These are phyloP conservation scores for Pseudocercospora musae DNA, from an alignment of 2,329 filamentous ascomycete species.

Conservation along the genomic window DNA sequence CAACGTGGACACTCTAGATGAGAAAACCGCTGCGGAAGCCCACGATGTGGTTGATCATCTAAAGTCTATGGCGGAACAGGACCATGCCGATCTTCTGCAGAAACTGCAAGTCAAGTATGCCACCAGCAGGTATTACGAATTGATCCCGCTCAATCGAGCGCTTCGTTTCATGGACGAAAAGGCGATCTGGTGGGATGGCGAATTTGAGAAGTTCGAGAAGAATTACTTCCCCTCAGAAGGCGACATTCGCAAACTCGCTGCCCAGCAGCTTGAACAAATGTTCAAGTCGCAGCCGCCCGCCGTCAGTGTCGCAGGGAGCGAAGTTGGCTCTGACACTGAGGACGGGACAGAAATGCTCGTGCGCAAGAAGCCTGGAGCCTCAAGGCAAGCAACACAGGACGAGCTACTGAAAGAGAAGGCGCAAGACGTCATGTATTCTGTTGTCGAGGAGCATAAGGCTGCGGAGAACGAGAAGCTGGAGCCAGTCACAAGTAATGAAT, in stretches of 20 bases:
- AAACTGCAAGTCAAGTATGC: constrained; percentile 89
- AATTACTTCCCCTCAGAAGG: constrained; percentile 94
- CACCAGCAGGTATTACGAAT: constrained; percentile 91
- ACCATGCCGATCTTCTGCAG: constrained; percentile 69
- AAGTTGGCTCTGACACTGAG: constrained; percentile 13
- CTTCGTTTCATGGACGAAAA: constrained; percentile 89
- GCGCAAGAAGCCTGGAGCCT: constrained; percentile 29
- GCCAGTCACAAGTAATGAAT: constrained; percentile 17
- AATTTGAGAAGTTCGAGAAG: constrained; percentile 84
- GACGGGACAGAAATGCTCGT: constrained; percentile 46
- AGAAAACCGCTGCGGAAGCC: constrained; percentile 81
- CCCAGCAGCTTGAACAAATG: constrained; percentile 88
- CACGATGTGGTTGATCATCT: constrained; percentile 76
- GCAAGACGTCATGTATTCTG: constrained; percentile 61
- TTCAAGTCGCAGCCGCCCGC: constrained; percentile 81
- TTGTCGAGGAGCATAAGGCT: constrained; percentile 58
- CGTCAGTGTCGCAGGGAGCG: constrained; percentile 24
- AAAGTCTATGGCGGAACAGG: constrained; percentile 75
- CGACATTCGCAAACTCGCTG: constrained; percentile 87
- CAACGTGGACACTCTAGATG: constrained; percentile 83
- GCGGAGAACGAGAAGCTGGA: constrained; percentile 24
- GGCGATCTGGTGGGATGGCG: constrained; percentile 87
- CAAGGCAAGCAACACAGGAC: constrained; percentile 45
- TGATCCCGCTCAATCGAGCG: constrained; percentile 87
- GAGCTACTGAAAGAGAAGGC: constrained; percentile 54